Percentiles rank a stretch among this genome's conserved stretches.
These are phyloP conservation scores for Mycena amicta DNA, from an alignment of 768 basidiomycete species.

Conservation along the genomic window DNA sequence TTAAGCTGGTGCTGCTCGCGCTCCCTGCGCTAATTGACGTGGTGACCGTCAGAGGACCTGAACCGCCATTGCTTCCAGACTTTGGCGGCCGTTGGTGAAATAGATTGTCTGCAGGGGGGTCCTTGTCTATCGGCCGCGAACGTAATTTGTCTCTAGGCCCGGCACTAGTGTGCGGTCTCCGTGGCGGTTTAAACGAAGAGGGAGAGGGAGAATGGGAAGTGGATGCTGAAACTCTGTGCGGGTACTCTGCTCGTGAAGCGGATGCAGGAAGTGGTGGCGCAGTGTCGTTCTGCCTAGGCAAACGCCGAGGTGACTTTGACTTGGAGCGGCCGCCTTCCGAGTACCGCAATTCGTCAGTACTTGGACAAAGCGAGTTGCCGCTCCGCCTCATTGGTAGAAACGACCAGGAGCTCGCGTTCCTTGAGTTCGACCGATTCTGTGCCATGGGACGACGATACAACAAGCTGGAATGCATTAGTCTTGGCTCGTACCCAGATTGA, in stretches of 20 bases:
- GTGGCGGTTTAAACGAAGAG: slow-evolving; percentile 35
- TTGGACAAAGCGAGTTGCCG: slow-evolving; percentile 64
- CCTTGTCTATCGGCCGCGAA: slow-evolving; percentile 17
- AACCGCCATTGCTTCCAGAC: too few relatives aligned
- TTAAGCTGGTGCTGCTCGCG: slow-evolving; percentile 38
- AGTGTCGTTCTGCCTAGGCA: slow-evolving; percentile 37
- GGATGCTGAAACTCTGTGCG: slow-evolving; percentile 20
- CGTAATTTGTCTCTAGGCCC: slow-evolving; percentile 62
- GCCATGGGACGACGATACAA: slow-evolving; percentile 55
- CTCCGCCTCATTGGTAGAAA: slow-evolving; percentile 72
- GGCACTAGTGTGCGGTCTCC: slow-evolving; percentile 76
- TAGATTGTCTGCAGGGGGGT: background rate
- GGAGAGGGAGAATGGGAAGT: slow-evolving; percentile 29
- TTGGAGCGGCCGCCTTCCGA: slow-evolving; percentile 43
- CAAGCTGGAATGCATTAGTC: slow-evolving; percentile 37
- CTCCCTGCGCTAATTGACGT: slow-evolving; percentile 31
- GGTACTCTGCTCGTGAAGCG: slow-evolving; percentile 30
- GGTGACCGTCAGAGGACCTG: too few relatives aligned
- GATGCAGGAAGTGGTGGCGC: slow-evolving; percentile 42
- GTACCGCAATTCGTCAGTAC: slow-evolving; percentile 49
- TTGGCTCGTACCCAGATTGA: slow-evolving; percentile 10
- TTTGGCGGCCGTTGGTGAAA: too few relatives aligned
- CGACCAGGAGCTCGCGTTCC: slow-evolving; percentile 65
- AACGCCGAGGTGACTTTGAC: slow-evolving; percentile 58
- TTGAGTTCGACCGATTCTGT: slow-evolving; percentile 72